phyloP scores from a whole-genome alignment of 371 early-diverging fungal species.

The Lichtheimia ornata region DNA sequence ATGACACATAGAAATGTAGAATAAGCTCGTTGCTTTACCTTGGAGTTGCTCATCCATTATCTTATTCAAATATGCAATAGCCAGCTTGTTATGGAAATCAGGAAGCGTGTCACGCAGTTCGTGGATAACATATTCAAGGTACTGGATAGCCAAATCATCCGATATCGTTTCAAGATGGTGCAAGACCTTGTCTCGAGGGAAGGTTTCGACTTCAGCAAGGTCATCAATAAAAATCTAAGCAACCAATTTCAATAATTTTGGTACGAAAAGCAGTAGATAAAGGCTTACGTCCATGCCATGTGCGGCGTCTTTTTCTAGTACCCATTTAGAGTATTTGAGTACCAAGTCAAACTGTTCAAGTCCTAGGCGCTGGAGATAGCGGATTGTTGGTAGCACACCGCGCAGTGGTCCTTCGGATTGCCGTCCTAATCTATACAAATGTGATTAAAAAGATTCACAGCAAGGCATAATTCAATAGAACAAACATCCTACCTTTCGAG shows the following conservation, averaged over 20 bases:
- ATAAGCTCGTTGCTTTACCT: constrained; percentile 2
- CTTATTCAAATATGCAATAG: constrained; percentile 69
- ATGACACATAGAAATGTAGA: too few species aligned
- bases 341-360: constrained; percentile 78
- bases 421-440: constrained; percentile 42
- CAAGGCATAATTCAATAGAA: constrained; percentile 4
- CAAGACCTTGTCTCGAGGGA: constrained; percentile 56
- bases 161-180: constrained; percentile 65
- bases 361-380: constrained; percentile 78
- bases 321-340: constrained; percentile 78
- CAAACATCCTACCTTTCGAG: constrained; percentile 45
- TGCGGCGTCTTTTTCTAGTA: constrained; percentile 65
- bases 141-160: constrained; percentile 65
- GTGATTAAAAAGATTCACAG: constrained; percentile 3
- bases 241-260: not conserved
- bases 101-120: constrained; percentile 67
- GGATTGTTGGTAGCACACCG: constrained; percentile 69
- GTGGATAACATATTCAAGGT: constrained; percentile 79
- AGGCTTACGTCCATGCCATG: constrained; percentile 75
- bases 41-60: constrained; percentile 14
- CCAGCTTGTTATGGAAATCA: constrained; percentile 80
- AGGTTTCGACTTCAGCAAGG: constrained; percentile 55
- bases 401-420: constrained; percentile 55
- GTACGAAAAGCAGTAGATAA: too few species aligned
- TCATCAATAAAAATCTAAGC: constrained; percentile 80